phyloP scores from a whole-genome alignment of 768 basidiomycete species.

The Tricholomella constricta region DNA sequence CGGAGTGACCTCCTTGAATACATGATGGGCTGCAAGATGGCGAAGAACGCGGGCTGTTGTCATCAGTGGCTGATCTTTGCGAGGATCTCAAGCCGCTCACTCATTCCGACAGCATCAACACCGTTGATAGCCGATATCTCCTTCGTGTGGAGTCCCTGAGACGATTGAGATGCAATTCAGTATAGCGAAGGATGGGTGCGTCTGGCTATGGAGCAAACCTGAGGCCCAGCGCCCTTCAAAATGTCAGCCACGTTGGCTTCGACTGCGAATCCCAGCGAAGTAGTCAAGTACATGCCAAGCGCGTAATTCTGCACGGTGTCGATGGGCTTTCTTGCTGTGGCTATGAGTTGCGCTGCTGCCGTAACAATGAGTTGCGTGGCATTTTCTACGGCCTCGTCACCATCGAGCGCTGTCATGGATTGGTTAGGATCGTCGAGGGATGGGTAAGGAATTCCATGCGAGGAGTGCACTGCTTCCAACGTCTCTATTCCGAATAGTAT shows the following conservation, averaged over 20 bases:
- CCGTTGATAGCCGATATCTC: constrained; percentile 1
- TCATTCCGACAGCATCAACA: neutral
- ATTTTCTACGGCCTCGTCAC: neutral
- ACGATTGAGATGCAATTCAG: neutral
- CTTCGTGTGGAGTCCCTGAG: constrained; percentile 1
- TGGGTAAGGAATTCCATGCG: neutral
- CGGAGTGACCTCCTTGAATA: constrained; percentile 36
- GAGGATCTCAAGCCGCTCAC: neutral
- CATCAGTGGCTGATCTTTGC: neutral
- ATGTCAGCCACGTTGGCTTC: neutral
- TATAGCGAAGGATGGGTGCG: neutral
- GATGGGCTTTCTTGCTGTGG: neutral
- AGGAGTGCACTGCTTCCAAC: neutral
- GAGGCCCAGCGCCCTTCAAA: neutral
- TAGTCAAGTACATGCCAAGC: neutral
- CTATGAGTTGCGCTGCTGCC: constrained; percentile 1
- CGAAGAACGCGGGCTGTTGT: constrained; percentile 34
- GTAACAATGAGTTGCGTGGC: neutral
- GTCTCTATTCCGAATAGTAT: neutral
- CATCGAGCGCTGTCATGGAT: neutral
- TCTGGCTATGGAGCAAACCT: neutral
- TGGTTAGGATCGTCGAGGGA: neutral
- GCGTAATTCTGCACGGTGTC: neutral
- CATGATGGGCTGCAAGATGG: constrained; percentile 34
- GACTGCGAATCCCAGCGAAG: neutral